These are phyloP conservation scores for Botrytis hyacinthi DNA, from an alignment of 2,329 filamentous ascomycete species.

Conservation along the genomic window DNA sequence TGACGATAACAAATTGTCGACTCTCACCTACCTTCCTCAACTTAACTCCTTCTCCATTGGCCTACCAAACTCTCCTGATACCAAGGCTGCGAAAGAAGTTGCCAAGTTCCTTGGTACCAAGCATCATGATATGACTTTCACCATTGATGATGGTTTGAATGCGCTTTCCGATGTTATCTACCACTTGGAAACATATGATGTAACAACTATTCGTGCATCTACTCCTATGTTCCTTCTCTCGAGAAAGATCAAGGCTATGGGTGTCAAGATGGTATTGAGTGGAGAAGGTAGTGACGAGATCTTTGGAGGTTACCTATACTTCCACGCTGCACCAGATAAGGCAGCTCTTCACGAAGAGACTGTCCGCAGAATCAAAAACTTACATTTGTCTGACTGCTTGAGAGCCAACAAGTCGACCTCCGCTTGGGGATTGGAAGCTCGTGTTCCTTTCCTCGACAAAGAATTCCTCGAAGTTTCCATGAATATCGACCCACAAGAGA, in stretches of 20 bases:
- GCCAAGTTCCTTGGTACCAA: conserved; percentile 96
- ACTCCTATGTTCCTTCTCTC: conserved; percentile 98
- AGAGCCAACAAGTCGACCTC: conserved; percentile 99
- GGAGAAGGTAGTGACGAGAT: conserved; percentile 98
- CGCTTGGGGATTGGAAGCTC: conserved; percentile 96
- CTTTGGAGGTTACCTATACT: conserved; percentile 98
- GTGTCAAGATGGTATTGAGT: conserved; percentile 98
- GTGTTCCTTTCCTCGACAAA: conserved; percentile 97
- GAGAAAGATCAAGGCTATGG: conserved; percentile 99
- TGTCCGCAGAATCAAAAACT: conserved; percentile 89
- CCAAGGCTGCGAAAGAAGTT: conserved; percentile 85
- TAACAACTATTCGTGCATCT: conserved; percentile 96
- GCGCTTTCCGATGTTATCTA: conserved; percentile 96
- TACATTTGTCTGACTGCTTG: conserved; percentile 93
- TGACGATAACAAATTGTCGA: conserved; percentile 83
- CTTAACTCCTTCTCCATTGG: conserved; percentile 99
- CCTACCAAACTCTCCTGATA: conserved; percentile 88
- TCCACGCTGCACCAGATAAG: conserved; percentile 89
- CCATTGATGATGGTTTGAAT: conserved; percentile 94
- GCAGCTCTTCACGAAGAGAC: conserved; percentile 95
- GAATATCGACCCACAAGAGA: conserved; percentile 91
- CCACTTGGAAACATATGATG: conserved; percentile 96
- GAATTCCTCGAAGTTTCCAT: conserved; percentile 90
- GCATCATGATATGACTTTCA: conserved; percentile 98
- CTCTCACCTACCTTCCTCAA: conserved; percentile 86